Evolutionary conservation across 768 basidiomycete species (phyloP), one percentile per base, ranked within the genome.

Genomic region (Amanita jacksonii): DNA sequence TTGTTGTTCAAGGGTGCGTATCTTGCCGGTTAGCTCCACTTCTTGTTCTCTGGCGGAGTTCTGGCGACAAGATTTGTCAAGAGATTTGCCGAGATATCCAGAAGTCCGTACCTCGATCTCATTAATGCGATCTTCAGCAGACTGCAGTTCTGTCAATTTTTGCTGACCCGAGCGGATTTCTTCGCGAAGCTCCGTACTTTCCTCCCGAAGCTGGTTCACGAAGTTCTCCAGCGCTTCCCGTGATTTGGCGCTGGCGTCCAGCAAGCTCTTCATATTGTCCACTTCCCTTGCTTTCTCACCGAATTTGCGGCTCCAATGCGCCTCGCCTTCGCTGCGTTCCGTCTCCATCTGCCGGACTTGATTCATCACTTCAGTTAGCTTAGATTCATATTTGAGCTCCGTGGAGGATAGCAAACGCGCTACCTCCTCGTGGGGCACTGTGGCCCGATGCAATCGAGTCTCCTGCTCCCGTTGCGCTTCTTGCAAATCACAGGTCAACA

Each of bases 241-340:
- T 19, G 68, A 74, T 55, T 72, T 78, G 39, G 75, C 72, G 22
- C 74, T 70, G 8, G 68, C 69, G 15, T 74, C 78, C 30, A 91
- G 56, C 32, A 70, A 55, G 31, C 64, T 65, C 55, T 81, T 78
- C 49, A 92, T 55, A 39, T 78, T 74, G 46, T 96, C 90, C 15
- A 81, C 64, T 57, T 94, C 92, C 50, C 72, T 73, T 18, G 74
- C 69, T 57, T 89, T 85, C 54, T 88, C 84, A 19, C 73, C 73
- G 24, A 97, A 66, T 57, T 90, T 92, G 45, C 71, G 72, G 56
- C 84, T 85, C 88, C 92, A 94, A 49, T 88, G 84, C 19, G 85
- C 82, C 54, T 98, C 94, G 23, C 75, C 74, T 39, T 94, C 92
- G 42, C 74, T 81, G 30, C 91, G 73, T 59, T 98, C 96, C 52